Percentiles rank a stretch among this genome's conserved stretches.
phyloP scores from a whole-genome alignment of 768 basidiomycete genomes.

The Rhodotorula kratochvilovae region DNA sequence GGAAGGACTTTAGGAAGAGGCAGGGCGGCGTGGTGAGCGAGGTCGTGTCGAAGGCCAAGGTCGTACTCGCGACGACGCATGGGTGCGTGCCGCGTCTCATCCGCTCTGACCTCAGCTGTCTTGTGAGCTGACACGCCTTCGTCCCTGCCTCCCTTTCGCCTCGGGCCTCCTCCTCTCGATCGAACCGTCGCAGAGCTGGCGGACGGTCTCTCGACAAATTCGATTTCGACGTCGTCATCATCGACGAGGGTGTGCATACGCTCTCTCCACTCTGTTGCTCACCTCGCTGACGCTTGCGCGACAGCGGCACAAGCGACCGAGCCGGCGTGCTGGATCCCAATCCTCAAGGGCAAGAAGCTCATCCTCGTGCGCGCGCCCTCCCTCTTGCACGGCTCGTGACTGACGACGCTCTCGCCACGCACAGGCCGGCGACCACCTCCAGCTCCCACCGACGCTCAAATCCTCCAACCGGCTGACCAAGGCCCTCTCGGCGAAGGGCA shows the following conservation, averaged over 20 bases:
- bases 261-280: neutral
- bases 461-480: constrained; percentile 50
- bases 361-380: constrained; percentile 36
- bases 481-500: constrained; percentile 19
- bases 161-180: no score
- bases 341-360: constrained; percentile 77
- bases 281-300: neutral
- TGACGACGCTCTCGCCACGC: constrained; percentile 47
- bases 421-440: constrained; percentile 90
- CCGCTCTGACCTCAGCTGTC: no score
- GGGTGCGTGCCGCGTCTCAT: constrained; percentile 47
- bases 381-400: neutral
- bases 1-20: constrained; percentile 82
- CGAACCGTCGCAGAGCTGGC: constrained; percentile 57
- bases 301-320: constrained; percentile 88
- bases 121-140: neutral
- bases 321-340: constrained; percentile 93
- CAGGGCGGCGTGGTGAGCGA: constrained; percentile 77
- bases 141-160: no score
- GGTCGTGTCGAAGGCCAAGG: constrained; percentile 75
- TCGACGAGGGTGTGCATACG: constrained; percentile 69
- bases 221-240: constrained; percentile 85
- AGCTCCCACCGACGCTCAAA: constrained; percentile 87
- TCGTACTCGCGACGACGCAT: constrained; percentile 91
- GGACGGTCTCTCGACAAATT: constrained; percentile 70